Base-by-base conservation (phyloP, 1,139 yeast genomes). In the Candida sojae region DNA sequence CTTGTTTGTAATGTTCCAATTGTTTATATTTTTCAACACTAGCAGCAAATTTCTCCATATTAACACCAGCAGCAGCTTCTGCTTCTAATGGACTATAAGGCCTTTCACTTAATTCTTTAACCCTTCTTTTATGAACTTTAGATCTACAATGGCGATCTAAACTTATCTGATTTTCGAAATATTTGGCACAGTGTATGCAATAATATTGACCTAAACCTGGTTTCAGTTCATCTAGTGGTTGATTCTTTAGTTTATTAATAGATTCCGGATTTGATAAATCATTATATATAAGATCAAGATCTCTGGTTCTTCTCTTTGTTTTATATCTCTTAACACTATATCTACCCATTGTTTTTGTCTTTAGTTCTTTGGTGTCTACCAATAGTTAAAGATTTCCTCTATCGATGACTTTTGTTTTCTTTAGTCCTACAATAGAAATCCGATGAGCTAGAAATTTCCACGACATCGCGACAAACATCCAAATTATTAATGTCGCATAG, bases 191-290 rank as follows among this genome's bases (percentile, higher is more conserved):
- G 56, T 91, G 96, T 49, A 93, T 79, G 68, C 98, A 93, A 67
- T 90, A 93, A 68, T 83, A 87, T 69, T 93, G 98, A 13, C 97
- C 99, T 57, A 93, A 71, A 4, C 99, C 99, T 0, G 97, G 93
- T 63, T 86, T 86, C 44, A 83, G 83, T 70, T 92, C 98, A 67
- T 93, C 97, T 49, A 88, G 68, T 10, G 90, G 88, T 68, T 92
- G 98, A 63, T 88, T 82, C 63, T 87, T 80, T 51, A 92, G 74
- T 45, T 76, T 72, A 45, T 75, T 66, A 48, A 90, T 85, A 25
- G 86, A 72, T 47, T 86, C 86, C 47, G 80, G 77, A 12, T 83
- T 70, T 6, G 86, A 73, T 52, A 93, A 68, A 62, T 93, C 99
- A 42, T 82, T 77, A 62, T 86, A 82, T 56, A 93, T 86, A 60